phyloP scores from a whole-genome alignment of 139 green algal species.

The Chlorella sorokiniana region DNA sequence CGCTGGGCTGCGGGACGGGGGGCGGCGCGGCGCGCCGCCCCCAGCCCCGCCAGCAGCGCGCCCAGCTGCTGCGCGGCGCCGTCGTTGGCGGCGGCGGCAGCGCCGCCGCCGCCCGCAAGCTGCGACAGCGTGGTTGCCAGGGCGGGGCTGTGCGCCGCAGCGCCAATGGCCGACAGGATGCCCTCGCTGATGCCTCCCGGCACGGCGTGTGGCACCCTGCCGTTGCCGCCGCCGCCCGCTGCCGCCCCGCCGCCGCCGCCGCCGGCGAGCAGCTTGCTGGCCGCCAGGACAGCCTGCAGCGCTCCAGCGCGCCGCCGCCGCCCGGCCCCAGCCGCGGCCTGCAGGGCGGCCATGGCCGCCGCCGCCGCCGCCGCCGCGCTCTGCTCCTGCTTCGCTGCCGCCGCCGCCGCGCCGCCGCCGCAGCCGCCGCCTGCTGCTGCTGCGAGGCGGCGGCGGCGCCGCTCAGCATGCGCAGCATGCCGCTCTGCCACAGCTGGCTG shows the following conservation, averaged over 20 bases:
- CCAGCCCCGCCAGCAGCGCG: background rate
- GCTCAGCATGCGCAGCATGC: conserved; percentile 32
- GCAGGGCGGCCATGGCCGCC: background rate
- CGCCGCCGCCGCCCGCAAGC: background rate
- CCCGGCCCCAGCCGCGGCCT: background rate
- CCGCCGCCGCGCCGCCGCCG: too few species aligned
- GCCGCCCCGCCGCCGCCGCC: too few species aligned
- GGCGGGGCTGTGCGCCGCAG: background rate
- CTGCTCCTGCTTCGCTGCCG: too few species aligned
- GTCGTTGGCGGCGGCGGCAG: background rate
- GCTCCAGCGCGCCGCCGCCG: background rate
- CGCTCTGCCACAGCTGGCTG: conserved; percentile 31
- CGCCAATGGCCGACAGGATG: background rate
- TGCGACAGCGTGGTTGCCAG: background rate
- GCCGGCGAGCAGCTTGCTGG: too few species aligned
- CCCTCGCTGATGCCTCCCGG: too few species aligned
- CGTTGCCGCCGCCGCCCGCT: too few species aligned
- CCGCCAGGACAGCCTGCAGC: background rate
- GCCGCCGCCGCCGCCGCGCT: background rate
- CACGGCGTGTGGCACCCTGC: too few species aligned
- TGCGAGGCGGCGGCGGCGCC: background rate
- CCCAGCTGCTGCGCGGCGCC: too few species aligned
- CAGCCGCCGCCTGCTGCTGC: conserved; percentile 19
- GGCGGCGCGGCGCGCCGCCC: background rate
- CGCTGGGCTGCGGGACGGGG: background rate